A percentile compares a stretch with the other conserved stretches of the same genome.
These are phyloP conservation scores for Polytrichum formosum DNA, from an alignment of 225 moss, liverwort and hornwort species.

Conservation along the genomic window DNA sequence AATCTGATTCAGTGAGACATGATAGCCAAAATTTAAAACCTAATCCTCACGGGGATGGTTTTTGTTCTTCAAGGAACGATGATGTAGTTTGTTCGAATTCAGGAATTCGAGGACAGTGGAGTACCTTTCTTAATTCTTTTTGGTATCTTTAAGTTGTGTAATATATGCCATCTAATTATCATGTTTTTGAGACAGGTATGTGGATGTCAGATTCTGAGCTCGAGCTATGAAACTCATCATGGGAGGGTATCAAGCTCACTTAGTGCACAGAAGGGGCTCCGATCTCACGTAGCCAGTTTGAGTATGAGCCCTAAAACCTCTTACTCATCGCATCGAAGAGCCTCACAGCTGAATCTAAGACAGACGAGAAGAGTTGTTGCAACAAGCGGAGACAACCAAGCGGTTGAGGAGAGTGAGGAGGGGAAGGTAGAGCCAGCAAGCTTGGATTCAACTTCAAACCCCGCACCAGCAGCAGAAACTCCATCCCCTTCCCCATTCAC, in stretches of 20 bases:
- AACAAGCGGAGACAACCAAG: slow-evolving; percentile 32
- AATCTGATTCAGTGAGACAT: no score
- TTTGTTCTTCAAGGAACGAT: no score
- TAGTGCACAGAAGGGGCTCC: not conserved
- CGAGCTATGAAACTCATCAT: not conserved
- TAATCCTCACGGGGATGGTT: no score
- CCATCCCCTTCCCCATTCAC: slow-evolving; percentile 58
- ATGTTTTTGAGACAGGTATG: slow-evolving; percentile 5
- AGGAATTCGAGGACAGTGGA: no score
- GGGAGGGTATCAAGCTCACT: not conserved
- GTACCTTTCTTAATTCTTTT: no score
- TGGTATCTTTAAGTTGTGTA: no score
- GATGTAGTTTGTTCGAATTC: no score
- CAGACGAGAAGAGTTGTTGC: not conserved
- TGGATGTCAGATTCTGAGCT: not conserved
- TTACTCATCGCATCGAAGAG: not conserved
- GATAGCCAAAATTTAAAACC: no score
- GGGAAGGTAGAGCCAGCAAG: slow-evolving; percentile 29
- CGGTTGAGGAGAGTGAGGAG: slow-evolving; percentile 32
- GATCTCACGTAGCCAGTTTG: not conserved
- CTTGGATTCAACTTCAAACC: not conserved
- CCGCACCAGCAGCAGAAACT: slow-evolving; percentile 11
- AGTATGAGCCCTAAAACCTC: not conserved
- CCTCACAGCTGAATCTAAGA: slow-evolving; percentile 8
- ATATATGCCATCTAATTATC: not conserved